These are phyloP conservation scores for Emmonsia crescens DNA, from an alignment of 2,329 filamentous ascomycete species.

Conservation along the genomic window DNA sequence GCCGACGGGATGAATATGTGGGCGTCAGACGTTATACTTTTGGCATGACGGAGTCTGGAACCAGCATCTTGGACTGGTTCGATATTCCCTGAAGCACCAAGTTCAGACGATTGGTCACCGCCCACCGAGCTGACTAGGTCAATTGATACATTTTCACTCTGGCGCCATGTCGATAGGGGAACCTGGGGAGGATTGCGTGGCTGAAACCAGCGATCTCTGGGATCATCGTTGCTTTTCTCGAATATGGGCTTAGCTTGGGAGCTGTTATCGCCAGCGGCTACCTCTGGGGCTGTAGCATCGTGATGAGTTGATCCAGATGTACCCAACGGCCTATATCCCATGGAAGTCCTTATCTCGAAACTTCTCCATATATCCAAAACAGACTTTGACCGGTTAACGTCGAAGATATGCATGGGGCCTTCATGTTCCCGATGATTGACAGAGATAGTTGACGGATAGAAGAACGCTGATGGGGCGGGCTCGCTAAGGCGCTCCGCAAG, in stretches of 20 bases:
- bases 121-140: neutral
- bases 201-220: neutral
- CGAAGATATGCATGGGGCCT: constrained; percentile 35
- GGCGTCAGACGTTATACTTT: neutral
- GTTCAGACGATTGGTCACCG: neutral
- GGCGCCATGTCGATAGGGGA: neutral
- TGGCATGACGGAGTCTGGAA: constrained; percentile 8
- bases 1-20: neutral
- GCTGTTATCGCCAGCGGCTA: too few species aligned
- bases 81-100: neutral
- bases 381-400: constrained; percentile 33
- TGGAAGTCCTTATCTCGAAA: constrained; percentile 16
- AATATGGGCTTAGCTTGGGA: neutral
- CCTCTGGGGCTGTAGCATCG: neutral
- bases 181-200: neutral
- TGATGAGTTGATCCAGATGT: neutral
- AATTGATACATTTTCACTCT: neutral
- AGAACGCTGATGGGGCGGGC: constrained; percentile 17
- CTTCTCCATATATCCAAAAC: constrained; percentile 30
- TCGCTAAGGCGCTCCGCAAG: constrained; percentile 38
- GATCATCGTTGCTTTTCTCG: neutral
- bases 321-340: neutral
- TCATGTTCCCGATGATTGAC: constrained; percentile 11
- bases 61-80: constrained; percentile 15
- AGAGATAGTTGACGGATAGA: constrained; percentile 8